Evolutionary conservation across 306 rosid species (phyloP), one percentile per base, ranked within the genome.

Genomic region (Rosa rugosa): DNA sequence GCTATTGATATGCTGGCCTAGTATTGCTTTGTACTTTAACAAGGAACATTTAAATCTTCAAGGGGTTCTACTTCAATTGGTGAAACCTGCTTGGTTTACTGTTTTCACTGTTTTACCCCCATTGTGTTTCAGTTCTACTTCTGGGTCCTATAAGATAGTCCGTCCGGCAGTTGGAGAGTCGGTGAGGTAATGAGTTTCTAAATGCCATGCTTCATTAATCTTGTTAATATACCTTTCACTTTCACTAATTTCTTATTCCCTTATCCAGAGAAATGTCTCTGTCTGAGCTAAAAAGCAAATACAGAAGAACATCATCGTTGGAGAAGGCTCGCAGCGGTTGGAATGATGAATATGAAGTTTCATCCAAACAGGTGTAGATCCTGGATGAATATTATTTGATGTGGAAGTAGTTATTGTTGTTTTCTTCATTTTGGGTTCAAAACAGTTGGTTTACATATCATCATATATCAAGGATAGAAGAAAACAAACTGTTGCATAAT

Each of bases 151-250:
- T 80, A 95, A 92, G 84, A 93, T 86, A 79, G 96, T 95, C 63
- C 99, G 99, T 11, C 99, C 99, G 18, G 94, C 97, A 8, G 96
- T 93, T 88, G 98, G 99, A 81, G 99, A 95, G 91, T 93, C 99
- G 16, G 65, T 84, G 63, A 88, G 98, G 99, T 96, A 90, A 78
- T 75, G 60, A 31, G 45, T 69, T 69, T 50, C 49, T 70, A 51
- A 73, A 85, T 76, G 31, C 76, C 47, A 18, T 22, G 27, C 63
- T 77, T 80, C 59, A 18, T 67, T 59, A 77, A 54, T 62, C 53
- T 72, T 51, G 36, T 62, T 74, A 57, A 40, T 59, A 5, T 25
- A 64, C 46, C 27, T 38, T 73, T 62, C 76, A 71, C 36, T 80
- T 38, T 79, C 50, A 73, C 72, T 67, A 23, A n/a, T 70, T 40